Conservation (phyloP, 495 filamentous ascomycete genomes). For the Pseudoneurospora amorphoporcata region DNA sequence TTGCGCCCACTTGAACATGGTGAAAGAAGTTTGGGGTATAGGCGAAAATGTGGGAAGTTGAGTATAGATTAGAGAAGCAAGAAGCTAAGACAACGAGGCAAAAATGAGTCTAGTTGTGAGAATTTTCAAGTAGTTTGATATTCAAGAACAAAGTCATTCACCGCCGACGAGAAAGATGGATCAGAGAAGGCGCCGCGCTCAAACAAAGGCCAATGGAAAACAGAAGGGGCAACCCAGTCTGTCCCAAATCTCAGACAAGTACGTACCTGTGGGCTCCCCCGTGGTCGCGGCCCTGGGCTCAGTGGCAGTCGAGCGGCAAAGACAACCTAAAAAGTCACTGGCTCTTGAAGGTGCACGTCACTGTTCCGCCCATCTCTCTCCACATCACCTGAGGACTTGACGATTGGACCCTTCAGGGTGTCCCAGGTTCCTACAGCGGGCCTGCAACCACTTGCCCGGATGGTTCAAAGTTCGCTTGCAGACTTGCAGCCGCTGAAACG, state of each 20-base stretch:
- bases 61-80: neutral
- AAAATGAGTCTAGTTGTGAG: conserved; percentile 1
- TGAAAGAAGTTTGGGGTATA: conserved; percentile 11
- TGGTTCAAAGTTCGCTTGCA: neutral
- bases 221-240: neutral
- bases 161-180: conserved; percentile 13
- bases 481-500: neutral
- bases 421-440: neutral
- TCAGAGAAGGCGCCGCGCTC: conserved; percentile 1
- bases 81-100: neutral
- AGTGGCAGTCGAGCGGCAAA: neutral
- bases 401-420: neutral
- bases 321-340: neutral
- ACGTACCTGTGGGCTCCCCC: neutral
- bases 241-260: neutral
- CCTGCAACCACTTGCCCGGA: neutral
- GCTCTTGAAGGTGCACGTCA: neutral
- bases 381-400: neutral
- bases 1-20: conserved; percentile 44
- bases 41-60: neutral
- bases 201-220: conserved; percentile 5
- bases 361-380: neutral
- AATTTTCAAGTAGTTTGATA: conserved; percentile 1
- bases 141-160: conserved; percentile 9
- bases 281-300: neutral